Conservation (phyloP, 352 stramenopile genomes). For the Phytophthora vignae region DNA sequence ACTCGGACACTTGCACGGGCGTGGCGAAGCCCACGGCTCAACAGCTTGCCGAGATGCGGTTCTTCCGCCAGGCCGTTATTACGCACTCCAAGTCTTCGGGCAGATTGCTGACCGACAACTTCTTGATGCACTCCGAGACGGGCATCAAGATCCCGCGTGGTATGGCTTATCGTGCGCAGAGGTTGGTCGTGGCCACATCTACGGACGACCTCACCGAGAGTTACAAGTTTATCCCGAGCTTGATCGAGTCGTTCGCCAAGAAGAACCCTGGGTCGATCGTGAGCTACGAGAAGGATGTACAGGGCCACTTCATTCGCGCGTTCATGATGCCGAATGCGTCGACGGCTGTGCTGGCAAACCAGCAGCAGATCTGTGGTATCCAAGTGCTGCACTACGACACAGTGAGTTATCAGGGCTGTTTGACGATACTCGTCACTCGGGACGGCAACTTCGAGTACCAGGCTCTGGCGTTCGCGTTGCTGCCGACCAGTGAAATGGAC, state of each 20-base stretch:
- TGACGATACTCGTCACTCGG: slow-evolving; percentile 68
- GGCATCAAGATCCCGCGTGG: slow-evolving; percentile 75
- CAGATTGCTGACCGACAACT: slow-evolving; percentile 82
- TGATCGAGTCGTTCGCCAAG: slow-evolving; percentile 74
- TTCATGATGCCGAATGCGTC: slow-evolving; percentile 79
- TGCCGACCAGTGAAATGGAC: slow-evolving; percentile 70
- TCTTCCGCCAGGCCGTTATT: slow-evolving; percentile 77
- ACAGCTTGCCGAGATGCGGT: slow-evolving; percentile 82
- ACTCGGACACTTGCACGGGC: slow-evolving; percentile 73
- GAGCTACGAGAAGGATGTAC: slow-evolving; percentile 66
- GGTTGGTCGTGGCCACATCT: slow-evolving; percentile 71
- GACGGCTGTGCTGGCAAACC: slow-evolving; percentile 46
- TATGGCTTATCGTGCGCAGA: slow-evolving; percentile 76
- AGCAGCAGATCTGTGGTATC: slow-evolving; percentile 79
- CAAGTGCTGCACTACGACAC: slow-evolving; percentile 76
- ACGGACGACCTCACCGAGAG: slow-evolving; percentile 81
- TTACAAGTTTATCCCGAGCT: slow-evolving; percentile 84
- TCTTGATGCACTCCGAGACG: slow-evolving; percentile 69
- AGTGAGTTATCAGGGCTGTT: slow-evolving; percentile 74
- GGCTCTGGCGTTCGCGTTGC: slow-evolving; percentile 70
- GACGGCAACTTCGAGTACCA: slow-evolving; percentile 78
- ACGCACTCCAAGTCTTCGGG: slow-evolving; percentile 83
- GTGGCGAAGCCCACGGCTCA: slow-evolving; percentile 73
- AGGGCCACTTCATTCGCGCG: slow-evolving; percentile 71
- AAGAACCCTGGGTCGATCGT: slow-evolving; percentile 77